phyloP scores from a whole-genome alignment of 2,329 filamentous ascomycete genomes.

The Alternaria triticina region DNA sequence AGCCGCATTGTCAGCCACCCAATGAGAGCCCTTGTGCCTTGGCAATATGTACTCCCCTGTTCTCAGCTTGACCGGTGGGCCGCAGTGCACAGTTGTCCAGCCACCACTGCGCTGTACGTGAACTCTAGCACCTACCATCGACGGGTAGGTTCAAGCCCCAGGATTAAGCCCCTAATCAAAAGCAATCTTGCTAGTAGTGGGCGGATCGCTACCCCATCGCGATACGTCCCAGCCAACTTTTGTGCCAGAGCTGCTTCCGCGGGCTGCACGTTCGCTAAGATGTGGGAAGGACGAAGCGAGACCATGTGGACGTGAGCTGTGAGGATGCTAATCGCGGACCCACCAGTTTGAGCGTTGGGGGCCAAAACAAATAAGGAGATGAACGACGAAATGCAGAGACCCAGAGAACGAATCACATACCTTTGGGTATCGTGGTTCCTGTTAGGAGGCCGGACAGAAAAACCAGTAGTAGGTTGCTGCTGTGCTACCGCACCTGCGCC shows the following conservation, averaged over 20 bases:
- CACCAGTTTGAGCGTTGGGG: slow-evolving; percentile 31
- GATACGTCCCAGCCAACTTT: slow-evolving; percentile 17
- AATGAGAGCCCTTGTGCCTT: slow-evolving; percentile 18
- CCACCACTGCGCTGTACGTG: slow-evolving; percentile 37
- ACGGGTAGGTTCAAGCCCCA: slow-evolving; percentile 31
- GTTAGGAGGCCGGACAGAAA: slow-evolving; percentile 22
- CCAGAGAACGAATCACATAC: slow-evolving; percentile 11
- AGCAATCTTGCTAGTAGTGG: slow-evolving; percentile 28
- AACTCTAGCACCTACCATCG: slow-evolving; percentile 30
- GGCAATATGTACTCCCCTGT: slow-evolving; percentile 5
- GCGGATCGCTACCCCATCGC: slow-evolving; percentile 35
- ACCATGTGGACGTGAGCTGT: slow-evolving; percentile 13
- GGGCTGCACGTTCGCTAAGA: slow-evolving; percentile 19
- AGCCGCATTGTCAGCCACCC: slow-evolving; percentile 39
- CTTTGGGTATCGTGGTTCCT: slow-evolving; percentile 1
- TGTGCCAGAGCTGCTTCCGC: slow-evolving; percentile 19
- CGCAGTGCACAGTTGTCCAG: slow-evolving; percentile 28
- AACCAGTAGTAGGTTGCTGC: slow-evolving; percentile 15
- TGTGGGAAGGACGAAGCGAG: slow-evolving; percentile 12
- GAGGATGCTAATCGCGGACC: slow-evolving; percentile 19
- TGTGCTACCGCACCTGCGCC: slow-evolving; percentile 36
- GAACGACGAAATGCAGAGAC: not conserved
- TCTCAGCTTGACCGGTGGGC: slow-evolving; percentile 40
- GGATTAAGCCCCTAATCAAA: slow-evolving; percentile 31
- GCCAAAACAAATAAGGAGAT: slow-evolving; percentile 22